phyloP scores from a whole-genome alignment of 108 stramenopile genomes.

The Chaetoceros tenuissimus region DNA sequence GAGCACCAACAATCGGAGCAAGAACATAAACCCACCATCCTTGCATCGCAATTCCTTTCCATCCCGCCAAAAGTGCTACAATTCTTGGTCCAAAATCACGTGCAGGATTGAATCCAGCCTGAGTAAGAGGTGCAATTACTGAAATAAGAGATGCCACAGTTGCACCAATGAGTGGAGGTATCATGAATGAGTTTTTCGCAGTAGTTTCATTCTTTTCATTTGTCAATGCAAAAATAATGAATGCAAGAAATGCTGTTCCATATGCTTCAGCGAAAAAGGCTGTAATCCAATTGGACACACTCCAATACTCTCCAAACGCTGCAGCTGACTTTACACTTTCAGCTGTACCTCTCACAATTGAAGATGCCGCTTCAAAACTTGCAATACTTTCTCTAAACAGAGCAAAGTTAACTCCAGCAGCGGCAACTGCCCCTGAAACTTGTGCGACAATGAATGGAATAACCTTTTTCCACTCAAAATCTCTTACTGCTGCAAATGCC shows the following conservation, averaged over 20 bases:
- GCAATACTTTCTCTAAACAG: constrained; percentile 26
- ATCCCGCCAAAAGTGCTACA: constrained; percentile 47
- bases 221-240: constrained; percentile 47
- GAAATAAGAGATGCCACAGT: constrained; percentile 39
- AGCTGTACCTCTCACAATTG: constrained; percentile 19
- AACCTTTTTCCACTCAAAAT: constrained; percentile 23
- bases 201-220: constrained; percentile 28
- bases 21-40: constrained; percentile 53
- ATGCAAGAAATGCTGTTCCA: constrained; percentile 39
- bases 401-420: constrained; percentile 21
- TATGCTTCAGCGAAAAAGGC: constrained; percentile 38
- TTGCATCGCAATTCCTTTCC: constrained; percentile 42
- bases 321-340: constrained; percentile 29
- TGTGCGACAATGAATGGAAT: constrained; percentile 34
- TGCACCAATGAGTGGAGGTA: constrained; percentile 41
- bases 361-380: constrained; percentile 22
- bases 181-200: constrained; percentile 11
- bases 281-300: constrained; percentile 12
- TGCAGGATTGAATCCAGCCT: constrained; percentile 64
- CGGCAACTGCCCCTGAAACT: constrained; percentile 29
- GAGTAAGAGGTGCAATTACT: constrained; percentile 44
- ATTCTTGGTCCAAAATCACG: constrained; percentile 61
- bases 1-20: constrained; percentile 41
- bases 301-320: constrained; percentile 43
- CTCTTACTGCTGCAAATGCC: constrained; percentile 29